phyloP scores from a whole-genome alignment of 225 moss, liverwort and hornwort genomes.

The Ulota crispa region DNA sequence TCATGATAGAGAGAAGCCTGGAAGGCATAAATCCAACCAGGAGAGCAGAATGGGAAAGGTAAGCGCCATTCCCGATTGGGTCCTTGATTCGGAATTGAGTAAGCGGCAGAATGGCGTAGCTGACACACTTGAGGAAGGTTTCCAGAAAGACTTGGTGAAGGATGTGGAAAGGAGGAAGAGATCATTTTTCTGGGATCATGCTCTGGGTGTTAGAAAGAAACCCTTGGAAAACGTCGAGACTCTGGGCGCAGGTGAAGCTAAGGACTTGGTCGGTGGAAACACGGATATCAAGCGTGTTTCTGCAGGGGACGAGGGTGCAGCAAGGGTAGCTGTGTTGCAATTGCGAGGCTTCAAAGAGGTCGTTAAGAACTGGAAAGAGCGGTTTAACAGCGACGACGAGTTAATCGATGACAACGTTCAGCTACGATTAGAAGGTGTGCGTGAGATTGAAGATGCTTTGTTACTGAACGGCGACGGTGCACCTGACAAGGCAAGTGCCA shows the following conservation, averaged over 20 bases:
- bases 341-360: slow-evolving; percentile 60
- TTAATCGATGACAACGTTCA: slow-evolving; percentile 71
- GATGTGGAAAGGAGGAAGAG: slow-evolving; percentile 45
- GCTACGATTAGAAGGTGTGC: slow-evolving; percentile 68
- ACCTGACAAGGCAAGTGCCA: slow-evolving; percentile 27
- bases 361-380: slow-evolving; percentile 53
- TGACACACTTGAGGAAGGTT: slow-evolving; percentile 14
- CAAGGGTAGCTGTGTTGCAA: slow-evolving; percentile 44
- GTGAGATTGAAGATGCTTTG: slow-evolving; percentile 81
- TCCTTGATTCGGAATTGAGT: slow-evolving; percentile 38
- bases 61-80: slow-evolving; percentile 56
- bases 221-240: slow-evolving; percentile 26
- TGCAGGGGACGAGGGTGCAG: slow-evolving; percentile 46
- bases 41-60: slow-evolving; percentile 25
- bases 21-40: slow-evolving; percentile 16
- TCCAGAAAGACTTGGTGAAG: slow-evolving; percentile 22
- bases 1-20: slow-evolving; percentile 18
- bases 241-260: slow-evolving; percentile 15
- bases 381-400: slow-evolving; percentile 85
- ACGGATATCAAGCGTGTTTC: slow-evolving; percentile 26
- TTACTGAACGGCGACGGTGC: slow-evolving; percentile 63
- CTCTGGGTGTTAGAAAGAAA: slow-evolving; percentile 54
- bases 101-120: slow-evolving; percentile 20
- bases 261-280: slow-evolving; percentile 23
- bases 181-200: slow-evolving; percentile 59